Conservation (phyloP, 2,329 filamentous ascomycete genomes). For the Phialophora tarda region DNA sequence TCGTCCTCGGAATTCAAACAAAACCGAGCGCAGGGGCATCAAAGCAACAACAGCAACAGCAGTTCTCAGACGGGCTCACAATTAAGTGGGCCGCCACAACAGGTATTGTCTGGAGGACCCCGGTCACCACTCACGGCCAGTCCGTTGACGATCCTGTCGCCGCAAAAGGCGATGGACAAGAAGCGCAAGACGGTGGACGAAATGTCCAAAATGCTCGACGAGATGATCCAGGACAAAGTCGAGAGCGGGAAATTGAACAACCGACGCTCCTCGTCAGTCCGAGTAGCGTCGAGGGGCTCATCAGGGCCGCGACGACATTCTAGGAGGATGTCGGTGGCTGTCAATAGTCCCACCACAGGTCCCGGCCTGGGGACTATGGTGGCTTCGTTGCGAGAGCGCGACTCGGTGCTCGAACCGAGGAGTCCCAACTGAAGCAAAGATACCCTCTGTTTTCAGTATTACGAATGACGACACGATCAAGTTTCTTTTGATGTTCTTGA, state of each 20-base stretch:
- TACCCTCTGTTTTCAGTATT: conserved; percentile 30
- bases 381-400: conserved; percentile 36
- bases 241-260: conserved; percentile 75
- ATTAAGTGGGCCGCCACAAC: conserved; percentile 35
- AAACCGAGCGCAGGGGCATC: conserved; percentile 38
- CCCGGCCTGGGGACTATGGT: conserved; percentile 42
- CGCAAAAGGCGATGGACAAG: conserved; percentile 52
- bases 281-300: conserved; percentile 48
- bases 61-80: conserved; percentile 42
- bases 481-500: conserved; percentile 20
- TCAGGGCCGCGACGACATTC: conserved; percentile 45
- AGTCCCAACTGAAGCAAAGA: conserved; percentile 30
- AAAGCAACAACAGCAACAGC: conserved; percentile 43
- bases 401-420: conserved; percentile 34
- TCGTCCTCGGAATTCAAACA: conserved; percentile 44
- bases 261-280: conserved; percentile 66
- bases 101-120: conserved; percentile 25
- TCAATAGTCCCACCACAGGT: conserved; percentile 10
- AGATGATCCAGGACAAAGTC: conserved; percentile 92
- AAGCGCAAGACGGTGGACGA: conserved; percentile 79
- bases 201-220: conserved; percentile 90
- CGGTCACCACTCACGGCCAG: conserved; percentile 33
- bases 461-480: conserved; percentile 29
- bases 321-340: conserved; percentile 34
- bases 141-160: conserved; percentile 44